A percentile compares a stretch with the other conserved stretches of the same genome.
These are phyloP conservation scores for Cucumis hystrix DNA, from an alignment of 306 rosid genomes.

Conservation along the genomic window DNA sequence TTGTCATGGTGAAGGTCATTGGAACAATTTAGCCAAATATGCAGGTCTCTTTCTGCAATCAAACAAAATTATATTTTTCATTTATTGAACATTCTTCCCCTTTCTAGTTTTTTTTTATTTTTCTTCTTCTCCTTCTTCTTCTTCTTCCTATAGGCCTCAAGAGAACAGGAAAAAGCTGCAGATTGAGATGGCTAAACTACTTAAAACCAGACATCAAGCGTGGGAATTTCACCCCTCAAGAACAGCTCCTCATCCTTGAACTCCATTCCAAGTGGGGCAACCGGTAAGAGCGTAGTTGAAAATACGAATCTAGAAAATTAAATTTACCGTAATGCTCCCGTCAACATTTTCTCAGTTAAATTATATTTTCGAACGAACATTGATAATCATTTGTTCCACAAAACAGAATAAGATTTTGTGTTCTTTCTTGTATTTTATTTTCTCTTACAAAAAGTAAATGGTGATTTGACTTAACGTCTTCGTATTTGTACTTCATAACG, in stretches of 20 bases:
- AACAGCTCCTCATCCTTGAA: conserved; percentile 79
- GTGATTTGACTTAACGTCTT: no score
- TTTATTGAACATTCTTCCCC: neutral
- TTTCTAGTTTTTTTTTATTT: no score
- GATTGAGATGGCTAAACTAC: conserved; percentile 89
- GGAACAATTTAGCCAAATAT: conserved; percentile 77
- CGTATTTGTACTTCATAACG: no score
- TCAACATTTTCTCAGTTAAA: no score
- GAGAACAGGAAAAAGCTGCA: conserved; percentile 96
- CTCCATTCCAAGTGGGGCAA: conserved; percentile 95
- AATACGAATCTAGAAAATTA: neutral
- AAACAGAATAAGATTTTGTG: no score
- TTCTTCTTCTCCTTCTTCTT: neutral
- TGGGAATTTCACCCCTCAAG: conserved; percentile 86
- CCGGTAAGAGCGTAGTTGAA: conserved; percentile 21
- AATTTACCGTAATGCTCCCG: neutral
- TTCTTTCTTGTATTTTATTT: no score
- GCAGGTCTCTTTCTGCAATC: conserved; percentile 34
- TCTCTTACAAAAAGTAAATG: no score
- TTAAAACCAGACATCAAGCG: conserved; percentile 91
- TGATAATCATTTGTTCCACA: no score
- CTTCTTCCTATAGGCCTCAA: conserved; percentile 47
- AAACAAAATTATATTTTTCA: neutral
- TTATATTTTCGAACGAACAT: no score
- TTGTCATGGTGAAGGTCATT: conserved; percentile 87